Base-by-base conservation (phyloP, 345 rosid species). In the Bretschneidera sinensis region DNA sequence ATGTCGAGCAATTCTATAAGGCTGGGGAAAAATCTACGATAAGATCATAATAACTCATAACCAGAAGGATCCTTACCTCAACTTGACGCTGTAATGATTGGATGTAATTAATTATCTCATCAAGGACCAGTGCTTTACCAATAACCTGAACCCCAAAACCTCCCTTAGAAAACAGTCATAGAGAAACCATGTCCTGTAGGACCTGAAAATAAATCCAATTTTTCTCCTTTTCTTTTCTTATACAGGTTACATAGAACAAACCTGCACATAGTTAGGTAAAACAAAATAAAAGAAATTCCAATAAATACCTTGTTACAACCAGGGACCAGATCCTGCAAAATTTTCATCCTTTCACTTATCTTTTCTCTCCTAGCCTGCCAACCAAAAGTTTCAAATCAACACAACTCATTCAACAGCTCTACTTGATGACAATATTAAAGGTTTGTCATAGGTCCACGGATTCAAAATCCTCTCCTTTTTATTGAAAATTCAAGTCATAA, bases 291-390 rank as follows among this genome's bases (percentile, higher is more conserved):
- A 48, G 39, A 33, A 52, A 51, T 49, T 49, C 49, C 48, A 39
- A 74, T 17, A 53, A 5, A 61, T 80, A 90, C 97, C 88, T 91
- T 87, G 64, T 86, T 86, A 70, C 96, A 91, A 57, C 96, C 96
- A 17, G 96, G 97, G 13, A 91, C 96, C 70, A 91, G 71, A 70
- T 91, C 98, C 80, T 91, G 96, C 59, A 85, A 91, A 70, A 84
- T 85, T 74, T 81, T 91, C 96, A 91, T 91, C 78, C 96, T 78
- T 64, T 91, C 98, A 18, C 98, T 79, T 54, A 91, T 88, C 69
- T 91, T 91, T 68, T 91, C 96, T 83, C 98, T 86, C 77, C 96
- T 84, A 49, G 90, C 98, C 96, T 91, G 68, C 64, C 35, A 69
- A 69, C 28, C 48, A 63, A 74, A 19, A 47, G 67, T 50, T 51